phyloP scores from a whole-genome alignment of 176 grass and related monocot species.

The Calamus simplicifolius region DNA sequence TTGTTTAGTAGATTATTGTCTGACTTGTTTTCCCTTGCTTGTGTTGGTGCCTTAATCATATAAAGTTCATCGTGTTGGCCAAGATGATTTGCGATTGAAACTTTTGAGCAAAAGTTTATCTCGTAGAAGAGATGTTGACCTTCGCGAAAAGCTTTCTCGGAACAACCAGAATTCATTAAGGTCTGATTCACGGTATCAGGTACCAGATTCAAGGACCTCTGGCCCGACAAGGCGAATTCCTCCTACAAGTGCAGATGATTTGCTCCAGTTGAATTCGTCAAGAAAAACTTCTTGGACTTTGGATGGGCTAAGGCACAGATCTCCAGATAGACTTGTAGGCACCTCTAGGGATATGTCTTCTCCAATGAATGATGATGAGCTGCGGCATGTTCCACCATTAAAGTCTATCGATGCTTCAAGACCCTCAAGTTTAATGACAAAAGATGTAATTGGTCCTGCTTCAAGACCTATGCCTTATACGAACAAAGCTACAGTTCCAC shows the following conservation, averaged over 20 bases:
- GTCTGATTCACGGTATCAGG: slow-evolving; percentile 30
- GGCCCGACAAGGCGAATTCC: slow-evolving; percentile 28
- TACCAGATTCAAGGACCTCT: slow-evolving; percentile 34
- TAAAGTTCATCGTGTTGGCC: slow-evolving; percentile 38
- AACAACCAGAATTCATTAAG: slow-evolving; percentile 26
- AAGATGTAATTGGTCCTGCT: slow-evolving; percentile 23
- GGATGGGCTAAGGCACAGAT: slow-evolving; percentile 30
- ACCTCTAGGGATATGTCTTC: slow-evolving; percentile 32
- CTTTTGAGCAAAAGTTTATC: slow-evolving; percentile 57
- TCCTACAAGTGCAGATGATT: slow-evolving; percentile 40
- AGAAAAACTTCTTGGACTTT: slow-evolving; percentile 28
- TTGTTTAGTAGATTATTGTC: neutral
- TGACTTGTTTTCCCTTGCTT: slow-evolving; percentile 25
- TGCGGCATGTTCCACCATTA: slow-evolving; percentile 14
- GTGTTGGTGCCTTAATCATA: slow-evolving; percentile 25
- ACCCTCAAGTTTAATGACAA: slow-evolving; percentile 34
- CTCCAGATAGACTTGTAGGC: slow-evolving; percentile 35
- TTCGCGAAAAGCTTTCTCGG: slow-evolving; percentile 68
- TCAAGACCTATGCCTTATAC: slow-evolving; percentile 35
- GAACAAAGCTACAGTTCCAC: slow-evolving; percentile 23
- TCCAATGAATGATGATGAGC: slow-evolving; percentile 38
- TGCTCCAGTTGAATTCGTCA: slow-evolving; percentile 30
- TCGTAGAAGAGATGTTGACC: slow-evolving; percentile 48
- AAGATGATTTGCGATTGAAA: slow-evolving; percentile 69
- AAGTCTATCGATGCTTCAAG: slow-evolving; percentile 29